These are phyloP conservation scores for Lentinula raphanica DNA, from an alignment of 768 basidiomycete species.

Conservation along the genomic window DNA sequence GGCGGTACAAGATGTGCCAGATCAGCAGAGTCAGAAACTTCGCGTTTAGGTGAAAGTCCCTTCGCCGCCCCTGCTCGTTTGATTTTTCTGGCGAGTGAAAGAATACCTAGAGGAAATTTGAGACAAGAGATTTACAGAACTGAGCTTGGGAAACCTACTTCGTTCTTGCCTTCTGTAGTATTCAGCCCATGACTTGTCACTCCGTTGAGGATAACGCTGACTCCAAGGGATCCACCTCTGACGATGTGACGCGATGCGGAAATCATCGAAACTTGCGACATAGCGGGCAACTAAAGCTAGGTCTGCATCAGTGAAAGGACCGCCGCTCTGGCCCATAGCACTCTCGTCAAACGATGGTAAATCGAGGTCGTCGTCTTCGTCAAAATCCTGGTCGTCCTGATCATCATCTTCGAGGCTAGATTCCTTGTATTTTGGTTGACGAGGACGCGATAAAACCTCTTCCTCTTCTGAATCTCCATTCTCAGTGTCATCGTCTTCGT, in stretches of 20 bases:
- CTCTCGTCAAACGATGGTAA: constrained; percentile 27
- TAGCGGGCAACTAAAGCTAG: constrained; percentile 54
- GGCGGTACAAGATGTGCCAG: neutral
- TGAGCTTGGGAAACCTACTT: constrained; percentile 19
- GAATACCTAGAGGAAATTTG: constrained; percentile 22
- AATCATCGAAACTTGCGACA: constrained; percentile 45
- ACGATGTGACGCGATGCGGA: constrained; percentile 31
- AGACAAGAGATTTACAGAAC: neutral
- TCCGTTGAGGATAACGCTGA: constrained; percentile 46
- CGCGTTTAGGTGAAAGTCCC: constrained; percentile 5
- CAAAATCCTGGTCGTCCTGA: constrained; percentile 10
- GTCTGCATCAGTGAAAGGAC: constrained; percentile 56
- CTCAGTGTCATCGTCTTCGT: constrained; percentile 18
- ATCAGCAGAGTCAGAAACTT: constrained; percentile 6
- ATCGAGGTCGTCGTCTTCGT: constrained; percentile 15
- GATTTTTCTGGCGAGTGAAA: constrained; percentile 34
- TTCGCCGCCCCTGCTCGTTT: constrained; percentile 15
- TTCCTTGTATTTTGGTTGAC: constrained; percentile 8
- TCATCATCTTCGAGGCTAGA: constrained; percentile 27
- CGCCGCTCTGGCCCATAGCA: constrained; percentile 50
- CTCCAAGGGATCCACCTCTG: constrained; percentile 55
- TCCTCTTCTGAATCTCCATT: constrained; percentile 15
- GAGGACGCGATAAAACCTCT: constrained; percentile 10
- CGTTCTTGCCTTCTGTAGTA: constrained; percentile 49
- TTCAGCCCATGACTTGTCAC: constrained; percentile 56